Evolutionary conservation across 2,329 filamentous ascomycete genomes (phyloP), one percentile per base, ranked within the genome.

Genomic region (Trichoderma sp.): DNA sequence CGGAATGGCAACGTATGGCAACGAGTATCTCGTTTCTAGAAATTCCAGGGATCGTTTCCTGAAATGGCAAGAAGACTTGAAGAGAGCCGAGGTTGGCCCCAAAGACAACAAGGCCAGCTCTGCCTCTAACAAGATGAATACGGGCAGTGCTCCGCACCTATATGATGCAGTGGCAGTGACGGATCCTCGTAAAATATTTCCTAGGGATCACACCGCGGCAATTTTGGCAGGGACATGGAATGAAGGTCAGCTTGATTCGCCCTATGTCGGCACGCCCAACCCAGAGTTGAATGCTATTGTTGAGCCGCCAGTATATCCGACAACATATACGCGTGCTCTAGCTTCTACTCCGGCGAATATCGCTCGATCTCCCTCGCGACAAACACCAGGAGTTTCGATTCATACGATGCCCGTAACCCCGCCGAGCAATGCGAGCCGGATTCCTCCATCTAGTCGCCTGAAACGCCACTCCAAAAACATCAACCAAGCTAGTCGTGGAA

Each of bases 21-120:
- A 93, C 74, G 91, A 96, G 54, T 85, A 84, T 54, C 83, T 99
- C 21, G 85, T 97, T n/a, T 96, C 95, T 4, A 89, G 86, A 65
- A 91, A 89, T 71, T 91, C 96, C 21, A 85, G 86, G 71, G 91
- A 96, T 69, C 90, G 96, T 52, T 98, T 91, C 82, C 76, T 88
- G 55, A 88, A 89, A 69, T 99, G 96, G 96, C 83, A 83, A 61
- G 84, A 89, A 24, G 94, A 97, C 74, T 83, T 97, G 32, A 84
- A 84, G 72, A 84, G 85, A 68, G 90, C 87, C 14, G 87, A 89
- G 71, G 80, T 68, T 80, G 85, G 78, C 79, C 26, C 70, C 13
- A 76, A 74, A 26, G 77, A 80, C 28, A 51, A 71, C 5, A 77
- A 71, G 26, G 32, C 69, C 24, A 70, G 67, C 32, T 61, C 66